Evolutionary conservation across 345 rosid genomes (phyloP), one percentile per base, ranked within the genome.

Genomic region (Barbarea vulgaris): DNA sequence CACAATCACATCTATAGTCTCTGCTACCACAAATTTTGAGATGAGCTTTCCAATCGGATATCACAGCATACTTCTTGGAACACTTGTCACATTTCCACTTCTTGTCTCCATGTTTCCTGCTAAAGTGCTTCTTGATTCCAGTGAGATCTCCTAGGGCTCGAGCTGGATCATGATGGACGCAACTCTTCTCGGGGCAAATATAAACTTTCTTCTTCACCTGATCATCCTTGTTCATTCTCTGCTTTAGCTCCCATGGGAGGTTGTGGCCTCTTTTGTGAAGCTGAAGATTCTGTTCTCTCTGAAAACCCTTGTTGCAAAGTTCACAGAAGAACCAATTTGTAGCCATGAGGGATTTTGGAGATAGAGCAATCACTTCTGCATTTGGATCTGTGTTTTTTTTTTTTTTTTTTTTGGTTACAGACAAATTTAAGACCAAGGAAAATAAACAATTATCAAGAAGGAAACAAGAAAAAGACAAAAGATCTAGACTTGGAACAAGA

Each of bases 21-120:
- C 84, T 85, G 21, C 91, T 92, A 83, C 97, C 97, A 81, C 97
- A 92, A 74, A 86, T 86, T 74, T 92, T 92, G 75, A 83, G 85
- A 66, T 92, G 97, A 78, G 96, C 97, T 85, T 92, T 92, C 94
- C 96, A 92, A 78, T 92, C 97, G 7, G 97, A 92, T 70, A 84
- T 86, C 62, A 92, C 97, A 13, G 97, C 97, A 58, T 92, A 92
- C 73, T 76, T 81, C 83, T 92, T 92, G 3, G 93, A 88, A 81
- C 97, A 92, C 77, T 87, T 92, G 21, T 85, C 91, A 54, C 96
- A 90, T 78, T 90, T 85, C 93, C 89, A 90, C 77, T 90, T 90
- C 88, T 90, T 90, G 77, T 90, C 96, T 3, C 96, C 96, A 59
- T 90, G 96, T 58, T 90, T 90, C 69, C 92, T 80, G 65, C 83